These are phyloP conservation scores for Rhizophora mangle DNA, from an alignment of 345 rosid genomes.

Conservation along the genomic window DNA sequence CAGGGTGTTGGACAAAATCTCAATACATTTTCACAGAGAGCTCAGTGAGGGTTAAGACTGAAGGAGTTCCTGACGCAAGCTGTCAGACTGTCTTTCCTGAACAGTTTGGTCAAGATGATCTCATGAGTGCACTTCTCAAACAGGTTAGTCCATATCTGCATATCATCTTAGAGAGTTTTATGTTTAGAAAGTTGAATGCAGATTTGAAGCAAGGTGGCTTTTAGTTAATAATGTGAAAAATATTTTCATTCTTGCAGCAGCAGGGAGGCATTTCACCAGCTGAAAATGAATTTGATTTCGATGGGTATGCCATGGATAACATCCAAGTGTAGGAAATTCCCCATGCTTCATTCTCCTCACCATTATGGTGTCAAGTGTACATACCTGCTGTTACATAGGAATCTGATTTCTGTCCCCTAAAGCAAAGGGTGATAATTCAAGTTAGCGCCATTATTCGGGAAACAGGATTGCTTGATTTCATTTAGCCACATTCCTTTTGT, in stretches of 20 bases:
- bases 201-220: neutral
- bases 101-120: constrained; percentile 75
- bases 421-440: constrained; percentile 16
- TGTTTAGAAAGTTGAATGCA: neutral
- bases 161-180: neutral
- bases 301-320: constrained; percentile 67
- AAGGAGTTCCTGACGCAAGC: constrained; percentile 48
- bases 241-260: constrained; percentile 36
- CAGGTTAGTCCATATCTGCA: constrained; percentile 46
- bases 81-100: constrained; percentile 44
- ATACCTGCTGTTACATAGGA: constrained; percentile 28
- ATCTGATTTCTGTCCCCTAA: constrained; percentile 17
- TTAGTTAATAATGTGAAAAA: constrained; percentile 1
- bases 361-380: constrained; percentile 32
- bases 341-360: constrained; percentile 2
- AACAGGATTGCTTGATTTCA: constrained; percentile 14
- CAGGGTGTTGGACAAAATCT: constrained; percentile 37
- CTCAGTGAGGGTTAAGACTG: constrained; percentile 62
- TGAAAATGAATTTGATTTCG: constrained; percentile 72
- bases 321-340: constrained; percentile 51
- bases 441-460: constrained; percentile 1
- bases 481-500: constrained; percentile 26
- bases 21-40: constrained; percentile 32
- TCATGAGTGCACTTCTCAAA: constrained; percentile 78
- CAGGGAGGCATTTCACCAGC: constrained; percentile 56